A percentile compares a stretch with the other conserved stretches of the same genome.
Evolutionary conservation across 1,139 yeast species (phyloP).

Genomic region (Taphrina populina): DNA sequence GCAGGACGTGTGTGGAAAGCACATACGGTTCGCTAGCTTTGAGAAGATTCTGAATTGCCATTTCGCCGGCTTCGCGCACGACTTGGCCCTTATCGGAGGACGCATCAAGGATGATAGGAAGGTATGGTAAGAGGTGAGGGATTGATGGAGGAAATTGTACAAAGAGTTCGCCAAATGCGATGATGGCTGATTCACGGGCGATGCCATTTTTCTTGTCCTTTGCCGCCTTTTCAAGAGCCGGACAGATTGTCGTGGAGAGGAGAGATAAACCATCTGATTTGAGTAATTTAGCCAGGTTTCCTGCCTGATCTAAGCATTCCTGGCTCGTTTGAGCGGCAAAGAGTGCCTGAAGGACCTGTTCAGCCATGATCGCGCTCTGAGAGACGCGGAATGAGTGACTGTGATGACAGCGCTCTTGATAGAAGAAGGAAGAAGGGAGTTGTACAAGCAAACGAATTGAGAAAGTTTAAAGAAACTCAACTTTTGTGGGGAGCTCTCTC

Average conservation of each 20-base stretch:
- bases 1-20: slow-evolving; percentile 65
- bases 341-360: slow-evolving; percentile 17
- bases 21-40: slow-evolving; percentile 61
- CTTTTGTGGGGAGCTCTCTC: no score
- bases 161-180: slow-evolving; percentile 26
- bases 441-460: no score
- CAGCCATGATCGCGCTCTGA: no score
- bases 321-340: slow-evolving; percentile 26
- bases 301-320: slow-evolving; percentile 29
- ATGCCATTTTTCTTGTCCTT: slow-evolving; percentile 33
- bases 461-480: no score
- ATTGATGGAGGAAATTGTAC: slow-evolving; percentile 24
- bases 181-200: slow-evolving; percentile 35
- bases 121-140: slow-evolving; percentile 48
- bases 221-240: slow-evolving; percentile 26
- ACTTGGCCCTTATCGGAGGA: slow-evolving; percentile 82
- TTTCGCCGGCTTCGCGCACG: slow-evolving; percentile 72
- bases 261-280: slow-evolving; percentile 20
- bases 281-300: slow-evolving; percentile 21
- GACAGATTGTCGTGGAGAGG: slow-evolving; percentile 18
- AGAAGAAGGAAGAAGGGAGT: no score
- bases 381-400: no score
- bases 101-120: slow-evolving; percentile 49
- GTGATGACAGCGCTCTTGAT: no score
- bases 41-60: slow-evolving; percentile 46